A percentile compares a stretch with the other conserved stretches of the same genome.
Conservation (phyloP, 2,329 filamentous ascomycete species). For the Colletotrichum lentis region DNA sequence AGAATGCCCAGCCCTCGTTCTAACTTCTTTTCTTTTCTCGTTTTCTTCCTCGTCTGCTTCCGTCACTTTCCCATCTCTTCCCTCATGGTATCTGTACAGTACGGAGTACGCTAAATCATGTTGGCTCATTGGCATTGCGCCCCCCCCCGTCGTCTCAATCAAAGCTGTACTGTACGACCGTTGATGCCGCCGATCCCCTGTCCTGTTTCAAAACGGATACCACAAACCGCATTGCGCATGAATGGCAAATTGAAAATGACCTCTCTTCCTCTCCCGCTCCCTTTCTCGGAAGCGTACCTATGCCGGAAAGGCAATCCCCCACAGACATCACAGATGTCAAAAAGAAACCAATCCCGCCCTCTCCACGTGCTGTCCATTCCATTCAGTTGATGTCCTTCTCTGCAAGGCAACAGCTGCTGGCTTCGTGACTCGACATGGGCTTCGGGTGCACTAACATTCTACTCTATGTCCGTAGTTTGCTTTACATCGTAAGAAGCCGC, state of each 20-base stretch:
- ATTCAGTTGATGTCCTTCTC: not conserved
- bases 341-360: not conserved
- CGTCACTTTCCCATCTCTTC: too few relatives aligned
- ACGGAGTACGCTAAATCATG: not conserved
- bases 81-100: too few relatives aligned
- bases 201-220: not conserved
- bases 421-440: not conserved
- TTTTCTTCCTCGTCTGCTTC: not conserved
- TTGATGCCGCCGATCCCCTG: constrained; percentile 14
- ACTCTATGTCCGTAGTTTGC: too few relatives aligned
- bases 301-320: constrained; percentile 6
- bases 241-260: not conserved
- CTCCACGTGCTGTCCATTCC: constrained; percentile 21
- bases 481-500: not conserved
- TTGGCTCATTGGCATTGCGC: not conserved
- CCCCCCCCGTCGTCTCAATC: constrained; percentile 5
- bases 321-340: not conserved
- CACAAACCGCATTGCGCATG: constrained; percentile 10
- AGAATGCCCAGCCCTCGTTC: not conserved
- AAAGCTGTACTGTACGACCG: constrained; percentile 8
- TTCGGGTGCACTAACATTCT: not conserved
- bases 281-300: too few relatives aligned
- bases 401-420: too few relatives aligned
- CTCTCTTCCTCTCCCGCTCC: not conserved
- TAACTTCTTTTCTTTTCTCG: not conserved